Base-by-base conservation (phyloP, 1,284 basidiomycete genomes). In the Cystobasidium slooffiae region DNA sequence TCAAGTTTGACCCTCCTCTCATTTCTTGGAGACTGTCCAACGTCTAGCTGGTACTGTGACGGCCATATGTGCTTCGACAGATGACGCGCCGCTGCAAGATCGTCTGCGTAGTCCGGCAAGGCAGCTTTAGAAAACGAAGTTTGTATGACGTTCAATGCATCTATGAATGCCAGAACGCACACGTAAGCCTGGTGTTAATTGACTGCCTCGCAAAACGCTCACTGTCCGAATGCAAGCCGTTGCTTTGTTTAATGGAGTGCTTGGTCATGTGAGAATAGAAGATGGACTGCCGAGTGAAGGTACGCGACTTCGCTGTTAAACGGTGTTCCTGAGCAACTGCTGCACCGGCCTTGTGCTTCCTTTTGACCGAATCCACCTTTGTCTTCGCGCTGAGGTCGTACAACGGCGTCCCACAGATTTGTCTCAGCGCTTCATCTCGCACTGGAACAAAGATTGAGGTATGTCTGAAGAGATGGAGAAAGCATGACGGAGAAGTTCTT, bases 401-500 rank as follows among this genome's bases (percentile, higher is more conserved):
- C 10, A 94, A 79, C 1, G 90, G 88, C 44, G 86, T 84, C 1
- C 93, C 93, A 0, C 89, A 88, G 74, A 94, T 81, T 81, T 95
- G 93, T 75, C 89, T 90, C 16, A 90, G 86, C 79, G 91, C 94
- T n/a, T 87, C 88, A 77, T 93, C 92, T 0, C 89, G 88, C 7
- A 95, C 80, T 1, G 88, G 83, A 14, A 89, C 80, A 79, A 94
- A 95, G 31, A 93, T 79, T 16, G 87, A 89, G 0, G 90, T 89
- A 69, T 88, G 85, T 0, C 88, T 86, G 16, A 95, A 85, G 7
- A 95, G 84, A 80, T 92, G 89, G 16, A 89, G 81, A 85, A 94
- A 88, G 0, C 86, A 85, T 76, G 88, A 87, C 39, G 87, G 85
- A 0, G 93, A 92, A 10, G 91, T 86, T 75, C 91, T 93, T 44